Evolutionary conservation across 352 stramenopile species (phyloP).

Genomic region (Phytophthora gonapodyides): DNA sequence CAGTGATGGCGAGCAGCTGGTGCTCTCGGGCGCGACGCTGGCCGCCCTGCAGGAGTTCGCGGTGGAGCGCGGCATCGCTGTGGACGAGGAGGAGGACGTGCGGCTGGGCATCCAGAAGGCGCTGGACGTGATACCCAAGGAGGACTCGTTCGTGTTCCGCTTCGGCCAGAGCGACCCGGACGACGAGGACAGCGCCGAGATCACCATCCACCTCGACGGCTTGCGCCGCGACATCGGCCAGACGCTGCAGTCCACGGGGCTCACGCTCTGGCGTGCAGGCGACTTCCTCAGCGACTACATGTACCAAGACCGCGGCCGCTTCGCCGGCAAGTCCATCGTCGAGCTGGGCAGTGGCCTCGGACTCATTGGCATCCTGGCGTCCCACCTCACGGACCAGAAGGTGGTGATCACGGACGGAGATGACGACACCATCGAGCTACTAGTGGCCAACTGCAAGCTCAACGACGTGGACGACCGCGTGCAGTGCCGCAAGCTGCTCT

Average conservation of each 20-base stretch:
- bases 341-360: slow-evolving; percentile 64
- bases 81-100: slow-evolving; percentile 49
- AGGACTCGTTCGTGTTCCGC: slow-evolving; percentile 60
- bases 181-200: slow-evolving; percentile 32
- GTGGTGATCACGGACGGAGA: slow-evolving; percentile 69
- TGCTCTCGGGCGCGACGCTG: slow-evolving; percentile 49
- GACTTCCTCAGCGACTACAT: slow-evolving; percentile 68
- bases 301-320: slow-evolving; percentile 45
- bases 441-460: slow-evolving; percentile 58
- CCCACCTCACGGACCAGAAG: slow-evolving; percentile 53
- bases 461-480: slow-evolving; percentile 47
- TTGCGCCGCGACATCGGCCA: slow-evolving; percentile 65
- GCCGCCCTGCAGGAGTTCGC: slow-evolving; percentile 61
- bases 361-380: slow-evolving; percentile 61
- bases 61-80: slow-evolving; percentile 48
- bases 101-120: slow-evolving; percentile 61
- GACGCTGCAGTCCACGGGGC: slow-evolving; percentile 63
- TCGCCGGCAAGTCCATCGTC: slow-evolving; percentile 44
- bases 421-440: slow-evolving; percentile 52
- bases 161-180: slow-evolving; percentile 39
- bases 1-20: slow-evolving; percentile 49
- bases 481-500: slow-evolving; percentile 54
- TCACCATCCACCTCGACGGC: slow-evolving; percentile 56
- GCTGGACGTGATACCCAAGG: slow-evolving; percentile 63
- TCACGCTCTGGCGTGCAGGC: slow-evolving; percentile 64